These are phyloP conservation scores for Fusarium odoratissimum DNA, from an alignment of 2,329 filamentous ascomycete genomes.

Conservation along the genomic window DNA sequence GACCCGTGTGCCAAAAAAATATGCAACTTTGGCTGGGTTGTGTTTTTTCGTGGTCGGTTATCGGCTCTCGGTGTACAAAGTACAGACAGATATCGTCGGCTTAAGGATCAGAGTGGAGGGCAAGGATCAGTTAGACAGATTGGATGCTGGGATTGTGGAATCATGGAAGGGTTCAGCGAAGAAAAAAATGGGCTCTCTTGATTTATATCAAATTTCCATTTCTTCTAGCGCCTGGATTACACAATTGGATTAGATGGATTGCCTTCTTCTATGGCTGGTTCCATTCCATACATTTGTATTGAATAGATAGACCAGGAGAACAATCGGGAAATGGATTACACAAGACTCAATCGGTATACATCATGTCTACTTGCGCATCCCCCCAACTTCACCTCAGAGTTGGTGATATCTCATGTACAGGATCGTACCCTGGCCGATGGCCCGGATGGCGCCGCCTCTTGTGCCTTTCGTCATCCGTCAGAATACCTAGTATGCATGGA, in stretches of 20 bases:
- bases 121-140: constrained; percentile 4
- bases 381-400: not conserved
- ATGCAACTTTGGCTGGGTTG: constrained; percentile 7
- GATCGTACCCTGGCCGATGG: constrained; percentile 12
- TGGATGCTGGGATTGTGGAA: constrained; percentile 23
- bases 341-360: not conserved
- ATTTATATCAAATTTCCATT: constrained; percentile 17
- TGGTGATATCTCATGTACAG: constrained; percentile 1
- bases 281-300: constrained; percentile 32
- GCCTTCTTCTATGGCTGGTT: constrained; percentile 9
- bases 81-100: constrained; percentile 26
- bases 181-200: constrained; percentile 22
- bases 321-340: constrained; percentile 1
- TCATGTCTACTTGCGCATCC: constrained; percentile 20
- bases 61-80: constrained; percentile 41
- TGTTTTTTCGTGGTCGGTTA: constrained; percentile 28
- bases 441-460: constrained; percentile 19
- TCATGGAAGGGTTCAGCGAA: constrained; percentile 28
- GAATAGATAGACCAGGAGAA: not conserved
- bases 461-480: constrained; percentile 17
- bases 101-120: not conserved
- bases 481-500: not conserved
- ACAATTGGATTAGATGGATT: constrained; percentile 9
- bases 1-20: constrained; percentile 19
- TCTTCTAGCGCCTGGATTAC: constrained; percentile 15